Evolutionary conservation across 768 basidiomycete species (phyloP), one percentile per base, ranked within the genome.

Genomic region (Phanerochaete sordida): DNA sequence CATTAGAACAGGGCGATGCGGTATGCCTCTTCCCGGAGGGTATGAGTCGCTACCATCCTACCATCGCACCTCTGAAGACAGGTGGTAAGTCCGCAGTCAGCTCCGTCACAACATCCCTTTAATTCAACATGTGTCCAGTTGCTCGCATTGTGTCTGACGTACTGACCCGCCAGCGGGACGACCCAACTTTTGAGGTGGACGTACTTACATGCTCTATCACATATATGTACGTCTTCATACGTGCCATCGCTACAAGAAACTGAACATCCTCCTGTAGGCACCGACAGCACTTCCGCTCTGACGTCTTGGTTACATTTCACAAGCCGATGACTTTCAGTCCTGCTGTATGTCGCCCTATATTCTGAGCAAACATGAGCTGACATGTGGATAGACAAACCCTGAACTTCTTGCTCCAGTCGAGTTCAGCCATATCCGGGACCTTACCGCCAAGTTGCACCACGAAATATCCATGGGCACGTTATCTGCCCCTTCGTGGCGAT

Each of bases 21-120:
- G 81, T 92, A 2, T 93, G 90, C 67, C 66, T 94, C 57, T 94
- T 94, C 66, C 92, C 93, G 2, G 93, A 95, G 74, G 94, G 93
- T 1, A 81, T 86, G 75, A 92, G 90, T 67, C 79, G 91, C 46
- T 95, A 88, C 71, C 89, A 91, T 65, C 91, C 93, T 0, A 86
- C 83, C n/a, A 89, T 95, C 56, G 90, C 92, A 3, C 91, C 93
- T 2, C 71, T 95, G 53, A 93, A 92, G 71, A 93, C 93, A 11
- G 93, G 93, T 71, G 90, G 90, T 89, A 56, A 47, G 77, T 70
- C 2, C 19, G 31, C n/a, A 15, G 23, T 28, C 21, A 13, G 8
- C 19, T 4, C 19, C 19, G 39, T 19, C 11, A 4, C 19, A 28
- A 21, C 57, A 59, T 49, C 15, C 30, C 24, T 23, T 11, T 54